A percentile compares a stretch with the other conserved stretches of the same genome.
Conservation (phyloP, 768 basidiomycete genomes). For the Hygrophoropsis aurantiaca region DNA sequence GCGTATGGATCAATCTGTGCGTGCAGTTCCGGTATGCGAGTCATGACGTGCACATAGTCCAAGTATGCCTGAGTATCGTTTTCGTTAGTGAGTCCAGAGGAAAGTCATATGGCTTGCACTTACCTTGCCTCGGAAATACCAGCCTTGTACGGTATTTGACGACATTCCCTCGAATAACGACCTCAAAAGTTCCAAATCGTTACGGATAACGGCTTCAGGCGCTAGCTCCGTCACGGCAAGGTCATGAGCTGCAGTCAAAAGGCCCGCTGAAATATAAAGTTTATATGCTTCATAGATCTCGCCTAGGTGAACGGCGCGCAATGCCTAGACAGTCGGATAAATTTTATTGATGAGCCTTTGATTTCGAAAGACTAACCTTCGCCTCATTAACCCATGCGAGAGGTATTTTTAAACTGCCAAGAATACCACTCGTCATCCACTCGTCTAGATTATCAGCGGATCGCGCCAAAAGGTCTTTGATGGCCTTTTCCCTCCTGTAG, state of each 20-base stretch:
- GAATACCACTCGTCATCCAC: constrained; percentile 69
- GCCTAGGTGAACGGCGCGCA: constrained; percentile 59
- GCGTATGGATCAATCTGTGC: constrained; percentile 42
- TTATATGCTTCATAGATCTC: constrained; percentile 75
- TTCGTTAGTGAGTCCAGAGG: constrained; percentile 5
- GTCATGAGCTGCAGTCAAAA: constrained; percentile 75
- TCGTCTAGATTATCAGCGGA: constrained; percentile 66
- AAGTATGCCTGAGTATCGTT: constrained; percentile 52
- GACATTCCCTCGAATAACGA: constrained; percentile 70
- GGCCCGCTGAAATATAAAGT: constrained; percentile 66
- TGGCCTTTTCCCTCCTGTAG: constrained; percentile 73
- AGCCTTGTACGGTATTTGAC: constrained; percentile 59
- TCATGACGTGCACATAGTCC: constrained; percentile 70
- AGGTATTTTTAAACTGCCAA: constrained; percentile 80
- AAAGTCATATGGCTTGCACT: constrained; percentile 6
- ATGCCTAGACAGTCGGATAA: constrained; percentile 48
- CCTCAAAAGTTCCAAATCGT: constrained; percentile 56
- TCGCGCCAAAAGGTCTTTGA: constrained; percentile 78
- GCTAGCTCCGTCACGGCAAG: constrained; percentile 85
- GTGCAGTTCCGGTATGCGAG: constrained; percentile 55
- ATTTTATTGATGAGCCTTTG: constrained; percentile 3
- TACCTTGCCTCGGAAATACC: constrained; percentile 86
- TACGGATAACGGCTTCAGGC: constrained; percentile 76
- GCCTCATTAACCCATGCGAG: constrained; percentile 88
- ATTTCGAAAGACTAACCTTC: constrained; percentile 48